Base-by-base conservation (phyloP, 78 protist species). In the Dictyostelium capitatum region DNA sequence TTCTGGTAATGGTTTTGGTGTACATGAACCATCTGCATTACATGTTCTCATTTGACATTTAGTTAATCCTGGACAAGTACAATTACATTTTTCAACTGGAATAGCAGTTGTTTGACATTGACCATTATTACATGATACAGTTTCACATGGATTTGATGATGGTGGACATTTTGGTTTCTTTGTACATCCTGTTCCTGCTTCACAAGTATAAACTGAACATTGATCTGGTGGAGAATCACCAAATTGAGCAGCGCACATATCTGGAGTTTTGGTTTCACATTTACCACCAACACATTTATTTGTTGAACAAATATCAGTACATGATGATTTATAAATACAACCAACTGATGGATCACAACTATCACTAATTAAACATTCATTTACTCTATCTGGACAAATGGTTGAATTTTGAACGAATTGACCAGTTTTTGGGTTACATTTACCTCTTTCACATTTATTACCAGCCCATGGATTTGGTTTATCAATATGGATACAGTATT, bases 391-490 rank as follows among this genome's bases (percentile, higher is more conserved):
- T 59, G 6, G n/a, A 73, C 79, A 73, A 17, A 17, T 20, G 10
- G 56, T 73, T 10, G 25, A 20, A 30, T 28, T 75, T 43, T n/a
- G 2, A 10, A 12, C 67, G 30, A 67, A 62, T 9, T 14, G 12
- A 67, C 75, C 82, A 75, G 43, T 75, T 7, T 28, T 7, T 25
- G 28, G n/a, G 28, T 75, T 75, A 28, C 82, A 75, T 23, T 43
- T 46, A 28, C 32, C 65, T 14, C 64, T 75, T 15, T 50, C 10
- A 75, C 82, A 75, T 56, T 30, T 20, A 30, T 56, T 62, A 17
- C 10, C 25, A 62, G 12, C 14, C 70, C 70, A 62, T 12, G n/a
- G 19, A 20, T 30, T 62, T 62, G 70, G 70, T 10, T 17, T 62
- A 62, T 62, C 70, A 19, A 19, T 6, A 23, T 62, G 70, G 23